Conservation (phyloP, 352 stramenopile species). For the Phytophthora palmivora region DNA sequence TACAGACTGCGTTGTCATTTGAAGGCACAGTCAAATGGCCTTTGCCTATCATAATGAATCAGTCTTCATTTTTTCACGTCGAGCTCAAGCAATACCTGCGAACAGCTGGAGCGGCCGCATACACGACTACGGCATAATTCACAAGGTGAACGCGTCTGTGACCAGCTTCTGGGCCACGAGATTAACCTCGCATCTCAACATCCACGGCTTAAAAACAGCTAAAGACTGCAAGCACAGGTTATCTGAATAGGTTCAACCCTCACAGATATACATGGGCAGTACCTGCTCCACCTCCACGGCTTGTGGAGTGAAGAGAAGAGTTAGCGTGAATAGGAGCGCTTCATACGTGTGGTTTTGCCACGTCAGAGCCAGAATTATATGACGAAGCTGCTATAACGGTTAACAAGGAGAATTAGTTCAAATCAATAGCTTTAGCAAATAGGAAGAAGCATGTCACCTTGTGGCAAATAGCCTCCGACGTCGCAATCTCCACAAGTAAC, state of each 20-base stretch:
- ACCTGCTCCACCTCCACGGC: conserved; percentile 23
- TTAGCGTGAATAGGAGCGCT: conserved; percentile 18
- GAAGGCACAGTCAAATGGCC: no score
- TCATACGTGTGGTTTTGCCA: conserved; percentile 24
- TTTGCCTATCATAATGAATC: no score
- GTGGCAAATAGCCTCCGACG: conserved; percentile 16
- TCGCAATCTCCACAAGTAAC: background rate
- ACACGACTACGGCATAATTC: no score
- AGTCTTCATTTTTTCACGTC: no score
- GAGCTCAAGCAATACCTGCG: no score
- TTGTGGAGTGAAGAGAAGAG: conserved; percentile 28
- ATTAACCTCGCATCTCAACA: no score
- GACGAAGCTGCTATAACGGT: conserved; percentile 11
- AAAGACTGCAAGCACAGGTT: background rate
- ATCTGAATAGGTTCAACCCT: background rate
- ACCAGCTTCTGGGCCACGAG: no score
- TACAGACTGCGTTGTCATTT: no score
- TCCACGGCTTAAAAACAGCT: conserved; percentile 1
- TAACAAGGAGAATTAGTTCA: background rate
- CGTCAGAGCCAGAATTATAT: conserved; percentile 18
- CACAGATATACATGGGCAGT: background rate
- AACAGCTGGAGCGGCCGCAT: no score
- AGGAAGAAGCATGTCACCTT: conserved; percentile 7
- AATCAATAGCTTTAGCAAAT: background rate
- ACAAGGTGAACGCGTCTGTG: no score